Evolutionary conservation across 108 stramenopile genomes (phyloP), one percentile per base, ranked within the genome.

Genomic region (Cyclotella atomus): DNA sequence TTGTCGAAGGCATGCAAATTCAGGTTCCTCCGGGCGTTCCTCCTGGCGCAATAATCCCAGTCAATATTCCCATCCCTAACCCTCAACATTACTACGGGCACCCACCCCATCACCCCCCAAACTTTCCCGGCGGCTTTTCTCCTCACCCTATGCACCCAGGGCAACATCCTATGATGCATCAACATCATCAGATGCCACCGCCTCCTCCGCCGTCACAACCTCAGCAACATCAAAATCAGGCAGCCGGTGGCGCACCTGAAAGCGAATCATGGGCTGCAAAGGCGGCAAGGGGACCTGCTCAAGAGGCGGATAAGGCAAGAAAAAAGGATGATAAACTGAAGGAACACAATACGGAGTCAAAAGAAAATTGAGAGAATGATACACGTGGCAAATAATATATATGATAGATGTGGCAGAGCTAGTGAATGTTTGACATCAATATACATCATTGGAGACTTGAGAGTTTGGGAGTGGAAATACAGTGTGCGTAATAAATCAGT

Each of bases 1-100:
- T 88, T 2, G 91, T 92, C 71, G 44, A 74, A 59, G 45, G 88
- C 73, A 67, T 85, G 64, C 52, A 84, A 77, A 32, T 75, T 77
- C 19, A 85, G 66, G 91, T 92, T n/a, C 91, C 91, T 2, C 79
- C 78, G 9, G 85, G 85, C 34, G 66, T 89, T 33, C 84, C 81
- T 16, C 84, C 88, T 0, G 91, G 91, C 8, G 79, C 86, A 41
- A 68, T 89, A 12, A 79, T 92, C 59, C 91, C 91, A 2, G 91
- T 92, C 6, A 85, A 84, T 52, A 73, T 92, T 34, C 91, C 91
- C n/a, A 33, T 63, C 29, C 78, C 59, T 29, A 65, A 65, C 30
- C 64, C 24, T 32, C 45, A 65, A 32, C 45, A 65, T 47, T 65
- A 49, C 29, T 65, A 65, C 21, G 45, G 46, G 8, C 64, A 25